Conservation (phyloP, 2,329 filamentous ascomycete genomes). For the Fusarium heterosporum region DNA sequence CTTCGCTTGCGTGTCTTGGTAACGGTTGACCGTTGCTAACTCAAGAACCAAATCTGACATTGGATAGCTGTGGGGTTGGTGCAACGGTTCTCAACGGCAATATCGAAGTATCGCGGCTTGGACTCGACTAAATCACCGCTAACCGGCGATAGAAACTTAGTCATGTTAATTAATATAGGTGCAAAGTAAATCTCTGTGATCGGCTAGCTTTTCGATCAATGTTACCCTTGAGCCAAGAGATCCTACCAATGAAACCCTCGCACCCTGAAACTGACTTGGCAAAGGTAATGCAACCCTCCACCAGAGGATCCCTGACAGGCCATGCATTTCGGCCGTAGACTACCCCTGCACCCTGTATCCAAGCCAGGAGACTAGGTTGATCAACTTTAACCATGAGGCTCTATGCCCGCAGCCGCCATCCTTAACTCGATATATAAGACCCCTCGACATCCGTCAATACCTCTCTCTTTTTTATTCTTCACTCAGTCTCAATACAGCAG, state of each 20-base stretch:
- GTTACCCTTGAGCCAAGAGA: neutral
- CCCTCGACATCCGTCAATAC: neutral
- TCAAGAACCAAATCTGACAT: neutral
- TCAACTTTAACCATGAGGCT: conserved; percentile 25
- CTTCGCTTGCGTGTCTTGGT: neutral
- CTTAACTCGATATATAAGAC: conserved; percentile 38
- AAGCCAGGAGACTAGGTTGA: conserved; percentile 24
- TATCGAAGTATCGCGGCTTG: neutral
- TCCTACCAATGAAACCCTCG: conserved; percentile 1
- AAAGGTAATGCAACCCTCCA: conserved; percentile 29
- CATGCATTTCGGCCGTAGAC: conserved; percentile 28
- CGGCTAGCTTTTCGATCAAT: conserved; percentile 17
- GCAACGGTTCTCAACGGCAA: neutral
- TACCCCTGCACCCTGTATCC: conserved; percentile 24
- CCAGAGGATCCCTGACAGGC: conserved; percentile 23
- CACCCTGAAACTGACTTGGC: conserved; percentile 39
- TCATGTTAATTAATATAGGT: neutral
- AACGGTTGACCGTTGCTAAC: conserved; percentile 5
- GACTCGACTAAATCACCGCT: too few relatives aligned
- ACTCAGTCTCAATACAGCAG: conserved; percentile 46
- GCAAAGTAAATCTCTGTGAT: conserved; percentile 21
- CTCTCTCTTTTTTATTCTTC: conserved; percentile 12
- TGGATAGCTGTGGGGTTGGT: neutral
- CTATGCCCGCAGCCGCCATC: neutral
- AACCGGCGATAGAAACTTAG: too few relatives aligned